These are phyloP conservation scores for Gleditsia sinensis DNA, from an alignment of 306 rosid genomes.

Conservation along the genomic window DNA sequence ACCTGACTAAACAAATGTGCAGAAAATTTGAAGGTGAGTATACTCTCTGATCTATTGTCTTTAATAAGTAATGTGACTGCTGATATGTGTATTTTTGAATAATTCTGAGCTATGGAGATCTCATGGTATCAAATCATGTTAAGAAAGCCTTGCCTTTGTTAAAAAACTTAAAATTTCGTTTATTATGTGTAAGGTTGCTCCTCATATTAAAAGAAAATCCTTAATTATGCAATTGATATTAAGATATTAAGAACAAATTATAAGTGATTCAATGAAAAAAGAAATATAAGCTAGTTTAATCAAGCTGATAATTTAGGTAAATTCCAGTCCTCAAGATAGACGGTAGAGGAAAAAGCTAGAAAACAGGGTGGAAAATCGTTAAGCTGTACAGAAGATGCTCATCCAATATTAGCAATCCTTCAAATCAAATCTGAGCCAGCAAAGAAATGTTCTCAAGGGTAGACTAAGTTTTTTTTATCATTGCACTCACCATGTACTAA, in stretches of 20 bases:
- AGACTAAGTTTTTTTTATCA: background rate
- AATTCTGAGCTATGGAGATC: conserved; percentile 22
- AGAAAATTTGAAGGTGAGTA: conserved; percentile 84
- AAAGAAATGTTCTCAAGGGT: background rate
- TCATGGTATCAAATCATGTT: conserved; percentile 4
- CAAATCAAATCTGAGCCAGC: conserved; percentile 4
- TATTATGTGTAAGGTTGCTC: conserved; percentile 18
- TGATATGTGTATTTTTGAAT: conserved; percentile 30
- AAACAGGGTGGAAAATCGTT: conserved; percentile 13
- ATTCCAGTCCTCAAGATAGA: background rate
- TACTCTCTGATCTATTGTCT: conserved; percentile 29
- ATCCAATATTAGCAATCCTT: background rate
- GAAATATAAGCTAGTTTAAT: conserved; percentile 19
- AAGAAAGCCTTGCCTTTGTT: background rate
- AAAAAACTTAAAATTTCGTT: too few relatives aligned
- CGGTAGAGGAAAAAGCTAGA: background rate
- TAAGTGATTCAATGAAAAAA: conserved; percentile 1
- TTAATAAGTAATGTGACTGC: background rate
- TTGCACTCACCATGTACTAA: background rate
- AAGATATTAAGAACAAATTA: too few relatives aligned
- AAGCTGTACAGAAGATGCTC: background rate
- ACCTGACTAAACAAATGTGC: conserved; percentile 40
- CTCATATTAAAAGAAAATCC: background rate
- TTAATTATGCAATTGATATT: conserved; percentile 8
- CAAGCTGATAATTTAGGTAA: conserved; percentile 27